Conservation (phyloP, 495 filamentous ascomycete genomes). For the Aspergillus incahuasiensis region DNA sequence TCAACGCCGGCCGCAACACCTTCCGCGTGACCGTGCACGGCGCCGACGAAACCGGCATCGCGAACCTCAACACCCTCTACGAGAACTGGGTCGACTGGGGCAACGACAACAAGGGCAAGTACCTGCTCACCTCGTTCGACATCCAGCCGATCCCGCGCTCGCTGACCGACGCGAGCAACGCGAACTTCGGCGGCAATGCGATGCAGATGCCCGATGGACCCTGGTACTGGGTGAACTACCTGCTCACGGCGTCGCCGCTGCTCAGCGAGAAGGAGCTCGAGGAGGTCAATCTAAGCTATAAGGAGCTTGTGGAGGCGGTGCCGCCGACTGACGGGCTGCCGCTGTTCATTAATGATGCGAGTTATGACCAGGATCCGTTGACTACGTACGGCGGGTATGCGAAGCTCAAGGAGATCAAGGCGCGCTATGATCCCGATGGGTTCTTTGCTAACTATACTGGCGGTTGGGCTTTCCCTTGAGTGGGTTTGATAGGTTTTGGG, state of each 20-base stretch:
- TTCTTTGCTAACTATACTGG: conserved; percentile 2
- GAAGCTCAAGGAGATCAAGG: conserved; percentile 9
- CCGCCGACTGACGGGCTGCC: conserved; percentile 5
- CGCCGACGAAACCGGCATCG: not conserved
- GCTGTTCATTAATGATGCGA: conserved; percentile 11
- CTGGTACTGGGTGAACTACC: conserved; percentile 10
- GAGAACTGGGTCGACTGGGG: conserved; percentile 5
- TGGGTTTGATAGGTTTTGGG: too few relatives aligned
- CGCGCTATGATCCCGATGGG: conserved; percentile 5
- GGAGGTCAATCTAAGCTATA: not conserved
- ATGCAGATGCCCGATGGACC: conserved; percentile 13
- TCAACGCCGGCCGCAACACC: conserved; percentile 6
- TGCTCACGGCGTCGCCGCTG: conserved; percentile 11
- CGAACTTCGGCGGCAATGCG: conserved; percentile 1
- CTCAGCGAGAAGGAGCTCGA: not conserved
- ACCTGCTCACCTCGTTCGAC: not conserved
- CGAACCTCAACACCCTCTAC: not conserved
- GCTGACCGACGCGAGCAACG: conserved; percentile 6
- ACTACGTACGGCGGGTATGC: conserved; percentile 8
- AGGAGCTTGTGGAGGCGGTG: not conserved
- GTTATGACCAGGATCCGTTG: conserved; percentile 7
- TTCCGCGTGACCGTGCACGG: conserved; percentile 5
- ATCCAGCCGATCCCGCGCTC: conserved; percentile 10
- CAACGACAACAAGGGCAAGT: conserved; percentile 6
- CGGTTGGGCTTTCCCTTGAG: conserved; percentile 5